Evolutionary conservation across 176 grass and related monocot genomes (phyloP).

Genomic region (Musa troglodytarum): DNA sequence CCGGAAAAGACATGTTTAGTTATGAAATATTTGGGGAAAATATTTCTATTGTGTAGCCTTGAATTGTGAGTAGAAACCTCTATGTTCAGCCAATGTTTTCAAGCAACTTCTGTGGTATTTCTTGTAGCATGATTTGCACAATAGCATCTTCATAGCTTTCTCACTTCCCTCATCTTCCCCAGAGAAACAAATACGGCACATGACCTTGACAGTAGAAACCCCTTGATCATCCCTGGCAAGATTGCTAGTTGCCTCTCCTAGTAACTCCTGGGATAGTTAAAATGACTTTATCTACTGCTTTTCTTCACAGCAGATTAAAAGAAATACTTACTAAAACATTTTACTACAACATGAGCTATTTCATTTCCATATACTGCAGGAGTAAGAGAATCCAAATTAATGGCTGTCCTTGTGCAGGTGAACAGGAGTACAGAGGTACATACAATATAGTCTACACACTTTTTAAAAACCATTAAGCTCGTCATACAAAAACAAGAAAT

Average conservation of each 20-base stretch:
- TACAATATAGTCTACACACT: not conserved
- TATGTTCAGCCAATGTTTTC: constrained; percentile 85
- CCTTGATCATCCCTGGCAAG: constrained; percentile 41
- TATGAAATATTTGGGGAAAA: constrained; percentile 10
- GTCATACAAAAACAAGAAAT: too few relatives aligned
- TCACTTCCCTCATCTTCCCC: constrained; percentile 84
- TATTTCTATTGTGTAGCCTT: not conserved
- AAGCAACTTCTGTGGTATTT: constrained; percentile 86
- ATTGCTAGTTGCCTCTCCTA: constrained; percentile 35
- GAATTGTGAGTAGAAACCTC: constrained; percentile 34
- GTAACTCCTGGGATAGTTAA: constrained; percentile 28
- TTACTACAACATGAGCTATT: not conserved
- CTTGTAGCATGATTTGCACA: constrained; percentile 86
- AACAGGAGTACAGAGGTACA: not conserved
- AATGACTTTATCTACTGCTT: not conserved
- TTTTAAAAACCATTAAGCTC: too few relatives aligned
- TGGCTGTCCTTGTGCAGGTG: not conserved
- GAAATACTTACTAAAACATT: not conserved
- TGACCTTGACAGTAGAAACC: constrained; percentile 68
- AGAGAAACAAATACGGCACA: constrained; percentile 79
- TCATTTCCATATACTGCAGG: too few relatives aligned
- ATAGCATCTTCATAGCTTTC: constrained; percentile 87
- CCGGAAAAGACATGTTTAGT: constrained; percentile 16
- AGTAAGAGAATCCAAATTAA: not conserved
- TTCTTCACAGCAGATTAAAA: not conserved